phyloP scores from a whole-genome alignment of 139 green algal species.

The Mesotaenium endlicherianum region DNA sequence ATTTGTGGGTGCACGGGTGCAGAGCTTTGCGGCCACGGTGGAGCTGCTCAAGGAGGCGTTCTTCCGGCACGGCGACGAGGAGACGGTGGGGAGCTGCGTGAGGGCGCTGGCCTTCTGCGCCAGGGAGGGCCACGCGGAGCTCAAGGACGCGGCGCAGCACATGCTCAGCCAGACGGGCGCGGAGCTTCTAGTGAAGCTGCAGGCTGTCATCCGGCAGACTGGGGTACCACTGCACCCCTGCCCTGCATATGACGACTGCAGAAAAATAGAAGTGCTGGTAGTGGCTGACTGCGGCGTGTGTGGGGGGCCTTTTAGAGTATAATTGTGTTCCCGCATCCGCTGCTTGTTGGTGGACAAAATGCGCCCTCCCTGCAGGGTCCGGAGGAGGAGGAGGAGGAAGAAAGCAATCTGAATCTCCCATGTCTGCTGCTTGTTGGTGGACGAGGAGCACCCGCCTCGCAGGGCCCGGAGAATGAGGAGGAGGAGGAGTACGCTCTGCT shows the following conservation, averaged over 20 bases:
- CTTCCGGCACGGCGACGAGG: conserved; percentile 36
- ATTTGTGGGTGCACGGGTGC: not conserved
- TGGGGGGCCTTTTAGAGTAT: too few relatives aligned
- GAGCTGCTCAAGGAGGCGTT: conserved; percentile 35
- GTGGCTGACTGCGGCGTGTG: too few relatives aligned
- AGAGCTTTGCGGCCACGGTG: conserved; percentile 16
- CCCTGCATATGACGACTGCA: too few relatives aligned
- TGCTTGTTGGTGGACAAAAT: too few relatives aligned
- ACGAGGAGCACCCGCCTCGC: not conserved
- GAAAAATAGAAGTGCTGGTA: too few relatives aligned
- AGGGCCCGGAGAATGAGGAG: not conserved
- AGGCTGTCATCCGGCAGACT: conserved; percentile 13
- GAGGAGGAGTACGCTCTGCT: not conserved
- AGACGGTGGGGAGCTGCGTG: not conserved
- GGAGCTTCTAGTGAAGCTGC: not conserved
- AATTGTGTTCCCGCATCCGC: too few relatives aligned
- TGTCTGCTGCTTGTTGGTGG: not conserved
- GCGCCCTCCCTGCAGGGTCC: too few relatives aligned
- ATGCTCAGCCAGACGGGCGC: not conserved
- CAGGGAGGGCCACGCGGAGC: conserved; percentile 28
- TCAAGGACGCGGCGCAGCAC: conserved; percentile 22
- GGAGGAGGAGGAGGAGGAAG: too few relatives aligned
- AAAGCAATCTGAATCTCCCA: too few relatives aligned
- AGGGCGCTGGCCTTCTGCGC: conserved; percentile 23
- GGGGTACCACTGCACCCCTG: too few relatives aligned